Evolutionary conservation across 129 eudicot genomes (phyloP).

Genomic region (Sambucus nigra): DNA sequence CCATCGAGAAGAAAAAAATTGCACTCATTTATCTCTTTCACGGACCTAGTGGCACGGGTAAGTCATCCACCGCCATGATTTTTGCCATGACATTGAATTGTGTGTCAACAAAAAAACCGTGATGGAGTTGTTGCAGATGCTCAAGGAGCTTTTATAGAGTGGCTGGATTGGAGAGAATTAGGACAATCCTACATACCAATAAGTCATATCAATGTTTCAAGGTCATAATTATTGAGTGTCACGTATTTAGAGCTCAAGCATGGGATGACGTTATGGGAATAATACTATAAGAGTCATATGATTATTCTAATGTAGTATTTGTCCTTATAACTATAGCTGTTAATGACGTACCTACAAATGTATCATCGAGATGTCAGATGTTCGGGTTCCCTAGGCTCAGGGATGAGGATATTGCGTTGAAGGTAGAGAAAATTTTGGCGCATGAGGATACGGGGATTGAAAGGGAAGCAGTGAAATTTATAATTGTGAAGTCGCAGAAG

Average conservation of each 20-base stretch:
- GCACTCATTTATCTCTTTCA: slow-evolving; percentile 25
- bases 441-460: slow-evolving; percentile 12
- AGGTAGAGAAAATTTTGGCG: slow-evolving; percentile 16
- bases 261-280: slow-evolving; percentile 19
- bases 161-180: slow-evolving; percentile 21
- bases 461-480: slow-evolving; percentile 23
- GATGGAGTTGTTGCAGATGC: slow-evolving; percentile 25
- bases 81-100: slow-evolving; percentile 29
- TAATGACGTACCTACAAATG: not conserved
- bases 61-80: slow-evolving; percentile 23
- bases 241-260: too few relatives aligned
- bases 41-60: slow-evolving; percentile 31
- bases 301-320: slow-evolving; percentile 15
- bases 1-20: slow-evolving; percentile 20
- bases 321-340: slow-evolving; percentile 22
- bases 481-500: slow-evolving; percentile 23
- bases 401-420: slow-evolving; percentile 12
- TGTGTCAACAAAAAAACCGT: slow-evolving; percentile 21
- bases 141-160: slow-evolving; percentile 19
- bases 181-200: slow-evolving; percentile 13
- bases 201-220: slow-evolving; percentile 8
- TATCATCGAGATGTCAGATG: slow-evolving; percentile 28
- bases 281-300: slow-evolving; percentile 5
- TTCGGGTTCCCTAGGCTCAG: slow-evolving; percentile 17
- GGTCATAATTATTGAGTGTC: slow-evolving; percentile 22